Evolutionary conservation across 2,329 filamentous ascomycete species (phyloP), one percentile per base, ranked within the genome.

Genomic region (Cladosporium austrohemisphaericum): DNA sequence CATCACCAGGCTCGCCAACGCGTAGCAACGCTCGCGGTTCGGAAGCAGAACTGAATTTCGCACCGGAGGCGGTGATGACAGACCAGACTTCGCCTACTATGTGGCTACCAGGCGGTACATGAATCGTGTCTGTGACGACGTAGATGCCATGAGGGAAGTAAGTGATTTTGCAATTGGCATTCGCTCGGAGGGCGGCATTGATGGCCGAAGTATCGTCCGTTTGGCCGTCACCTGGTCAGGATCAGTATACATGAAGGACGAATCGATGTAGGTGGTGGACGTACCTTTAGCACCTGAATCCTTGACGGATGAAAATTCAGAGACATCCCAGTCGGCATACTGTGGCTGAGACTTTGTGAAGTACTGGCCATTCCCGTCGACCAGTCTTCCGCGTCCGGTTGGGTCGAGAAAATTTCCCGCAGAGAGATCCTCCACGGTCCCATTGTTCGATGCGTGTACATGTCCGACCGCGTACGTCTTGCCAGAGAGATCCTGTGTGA

Each of bases 71-170:
- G 47, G 78, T 72, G 54, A 83, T 76, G 65, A 81, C 72, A 1
- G 75, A 72, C 56, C 76, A 75, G 2, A 72, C 73, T 57, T 86
- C 81, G 11, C 83, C 83, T 2, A 83, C 73, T 49, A 86, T 79
- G 54, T 73, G 77, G 9, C 76, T 72, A 10, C 72, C 71, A 1
- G 63, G 57, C 50, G 86, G 86, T 7, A 91, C 76, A 57, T 79
- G 78, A 65, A 91, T 71, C 1, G 86, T 91, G 33, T 43, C 58
- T 36, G 79, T 83, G 57, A 91, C 72, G 48, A 86, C 67, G 65
- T 91, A 89, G 41, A 83, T 78, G 48, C 87, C 87, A 60, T 85
- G 83, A 61, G 88, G 85, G 57, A 92, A 85, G 70, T 83, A 91
- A 51, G 88, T 77, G 54, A 92, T 68, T 58, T 85, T 76, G 47